A percentile compares a stretch with the other conserved stretches of the same genome.
Conservation (phyloP, 2,329 filamentous ascomycete species). For the Aspergillus sp. region DNA sequence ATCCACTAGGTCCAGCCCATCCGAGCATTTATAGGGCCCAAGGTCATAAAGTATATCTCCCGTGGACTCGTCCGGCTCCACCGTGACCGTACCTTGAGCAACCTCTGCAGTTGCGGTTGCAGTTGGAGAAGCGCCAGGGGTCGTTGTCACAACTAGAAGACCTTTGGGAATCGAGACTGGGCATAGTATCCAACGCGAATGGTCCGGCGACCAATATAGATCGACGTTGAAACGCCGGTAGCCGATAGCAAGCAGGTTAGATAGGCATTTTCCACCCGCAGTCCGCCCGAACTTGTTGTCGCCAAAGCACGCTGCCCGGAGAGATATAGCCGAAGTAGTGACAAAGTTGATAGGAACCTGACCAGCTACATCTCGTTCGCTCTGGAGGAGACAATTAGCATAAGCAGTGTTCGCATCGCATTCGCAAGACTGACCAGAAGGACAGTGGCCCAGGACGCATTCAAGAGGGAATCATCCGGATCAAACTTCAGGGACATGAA, state of each 20-base stretch:
- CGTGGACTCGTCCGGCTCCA: constrained; percentile 19
- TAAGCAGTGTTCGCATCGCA: background rate
- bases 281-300: constrained; percentile 53
- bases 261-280: constrained; percentile 57
- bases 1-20: constrained; percentile 50
- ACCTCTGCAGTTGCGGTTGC: constrained; percentile 23
- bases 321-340: constrained; percentile 55
- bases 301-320: constrained; percentile 61
- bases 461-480: constrained; percentile 37
- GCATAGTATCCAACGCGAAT: constrained; percentile 59
- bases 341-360: constrained; percentile 64
- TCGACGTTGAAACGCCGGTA: constrained; percentile 61
- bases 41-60: constrained; percentile 43
- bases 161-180: constrained; percentile 53
- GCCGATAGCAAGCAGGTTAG: constrained; percentile 61
- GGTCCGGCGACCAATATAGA: constrained; percentile 61
- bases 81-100: constrained; percentile 23
- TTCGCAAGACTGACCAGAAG: constrained; percentile 33
- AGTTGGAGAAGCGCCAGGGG: constrained; percentile 23
- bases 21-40: constrained; percentile 58
- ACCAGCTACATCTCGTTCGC: constrained; percentile 61
- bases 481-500: constrained; percentile 45
- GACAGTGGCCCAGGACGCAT: constrained; percentile 40
- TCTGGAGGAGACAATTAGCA: constrained; percentile 41
- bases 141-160: constrained; percentile 21